Percentiles rank a stretch among this genome's conserved stretches.
These are phyloP conservation scores for Nannochloris sp. DNA, from an alignment of 139 green algal species.

Conservation along the genomic window DNA sequence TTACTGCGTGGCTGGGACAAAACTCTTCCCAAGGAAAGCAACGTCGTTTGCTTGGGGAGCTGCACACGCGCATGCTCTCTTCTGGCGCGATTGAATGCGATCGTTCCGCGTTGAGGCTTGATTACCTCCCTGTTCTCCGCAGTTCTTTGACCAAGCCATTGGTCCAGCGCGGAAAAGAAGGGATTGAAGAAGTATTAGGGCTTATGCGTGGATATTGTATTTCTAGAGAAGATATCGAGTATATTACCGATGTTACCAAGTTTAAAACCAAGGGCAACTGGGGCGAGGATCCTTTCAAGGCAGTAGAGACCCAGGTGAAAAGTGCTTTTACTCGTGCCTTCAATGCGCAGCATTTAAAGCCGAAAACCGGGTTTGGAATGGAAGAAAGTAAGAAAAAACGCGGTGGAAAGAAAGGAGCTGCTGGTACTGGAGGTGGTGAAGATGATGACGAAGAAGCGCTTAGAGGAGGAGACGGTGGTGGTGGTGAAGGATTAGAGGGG, in stretches of 20 bases:
- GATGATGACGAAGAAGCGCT: constrained; percentile 17
- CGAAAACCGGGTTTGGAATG: constrained; percentile 15
- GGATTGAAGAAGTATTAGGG: constrained; percentile 28
- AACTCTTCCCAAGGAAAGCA: constrained; percentile 82
- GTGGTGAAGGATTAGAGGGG: constrained; percentile 9
- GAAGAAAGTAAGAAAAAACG: constrained; percentile 3
- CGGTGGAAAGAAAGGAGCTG: not conserved
- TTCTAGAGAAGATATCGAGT: constrained; percentile 48
- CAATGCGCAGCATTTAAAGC: constrained; percentile 44
- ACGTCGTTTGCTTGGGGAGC: constrained; percentile 76
- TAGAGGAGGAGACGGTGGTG: constrained; percentile 4
- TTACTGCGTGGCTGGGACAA: constrained; percentile 89
- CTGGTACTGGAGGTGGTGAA: not conserved
- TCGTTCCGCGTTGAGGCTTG: constrained; percentile 45
- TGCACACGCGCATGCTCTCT: constrained; percentile 72
- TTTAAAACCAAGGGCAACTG: constrained; percentile 73
- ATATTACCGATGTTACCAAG: constrained; percentile 67
- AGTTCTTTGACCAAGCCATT: constrained; percentile 46
- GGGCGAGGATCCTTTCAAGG: constrained; percentile 66
- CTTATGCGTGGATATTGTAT: constrained; percentile 59
- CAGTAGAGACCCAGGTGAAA: constrained; percentile 61
- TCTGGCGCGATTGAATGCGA: constrained; percentile 29
- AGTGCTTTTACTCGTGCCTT: constrained; percentile 72
- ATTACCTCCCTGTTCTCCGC: constrained; percentile 71
- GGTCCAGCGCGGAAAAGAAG: constrained; percentile 49